These are phyloP conservation scores for Penicillium sp. DNA, from an alignment of 2,329 filamentous ascomycete species.

Conservation along the genomic window DNA sequence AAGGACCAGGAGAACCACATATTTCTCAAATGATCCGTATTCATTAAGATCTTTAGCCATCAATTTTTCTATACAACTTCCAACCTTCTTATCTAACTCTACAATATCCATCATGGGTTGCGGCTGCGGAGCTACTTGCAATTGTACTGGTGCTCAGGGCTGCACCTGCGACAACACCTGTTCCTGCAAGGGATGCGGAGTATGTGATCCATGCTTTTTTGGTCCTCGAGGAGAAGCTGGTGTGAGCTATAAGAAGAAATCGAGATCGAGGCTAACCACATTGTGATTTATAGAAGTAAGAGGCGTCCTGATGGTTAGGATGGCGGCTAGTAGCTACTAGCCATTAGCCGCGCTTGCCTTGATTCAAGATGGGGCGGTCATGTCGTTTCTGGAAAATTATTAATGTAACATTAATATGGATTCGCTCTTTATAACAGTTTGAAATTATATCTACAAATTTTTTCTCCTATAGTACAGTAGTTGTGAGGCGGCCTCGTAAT, in stretches of 20 bases:
- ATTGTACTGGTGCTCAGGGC: constrained; percentile 39
- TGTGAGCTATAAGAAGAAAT: background rate
- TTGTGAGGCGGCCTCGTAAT: background rate
- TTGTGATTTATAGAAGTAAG: constrained; percentile 33
- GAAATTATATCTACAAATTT: background rate
- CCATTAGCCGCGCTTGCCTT: background rate
- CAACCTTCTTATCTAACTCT: constrained; percentile 3
- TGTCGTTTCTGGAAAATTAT: too few species aligned
- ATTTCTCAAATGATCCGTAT: background rate
- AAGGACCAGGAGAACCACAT: background rate
- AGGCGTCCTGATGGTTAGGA: background rate
- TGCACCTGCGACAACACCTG: constrained; percentile 45
- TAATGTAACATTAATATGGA: background rate
- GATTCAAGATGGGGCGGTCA: background rate
- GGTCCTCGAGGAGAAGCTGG: background rate
- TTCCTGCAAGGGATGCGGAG: constrained; percentile 47
- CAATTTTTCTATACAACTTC: background rate
- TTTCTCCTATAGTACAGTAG: background rate
- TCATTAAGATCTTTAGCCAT: background rate
- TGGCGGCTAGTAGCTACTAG: background rate
- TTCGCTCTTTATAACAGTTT: background rate
- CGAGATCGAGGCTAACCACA: constrained; percentile 18
- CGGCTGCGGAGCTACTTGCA: constrained; percentile 42
- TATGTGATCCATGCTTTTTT: constrained; percentile 34
- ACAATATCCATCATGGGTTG: constrained; percentile 40